Base-by-base conservation (phyloP, 352 stramenopile genomes). In the Phytophthora fragariae region DNA sequence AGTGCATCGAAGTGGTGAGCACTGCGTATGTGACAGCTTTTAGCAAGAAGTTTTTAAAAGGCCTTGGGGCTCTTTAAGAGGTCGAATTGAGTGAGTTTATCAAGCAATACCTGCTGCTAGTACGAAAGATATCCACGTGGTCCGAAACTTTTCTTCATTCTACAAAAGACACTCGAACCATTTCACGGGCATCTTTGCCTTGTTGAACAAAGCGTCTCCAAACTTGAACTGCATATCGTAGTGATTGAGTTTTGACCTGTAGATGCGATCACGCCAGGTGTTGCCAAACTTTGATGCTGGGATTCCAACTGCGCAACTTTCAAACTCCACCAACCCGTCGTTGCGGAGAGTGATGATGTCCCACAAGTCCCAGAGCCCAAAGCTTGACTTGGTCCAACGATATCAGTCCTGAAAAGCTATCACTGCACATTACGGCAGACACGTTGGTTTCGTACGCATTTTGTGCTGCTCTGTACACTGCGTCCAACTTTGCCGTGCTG, bases 161-260 rank as follows among this genome's bases (percentile, higher is more conserved):
- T 55, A 56, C 5, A 70, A 46, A 3, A 75, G 39, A 19, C 70
- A 80, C 49, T 79, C 67, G 19, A 81, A 80, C 77, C 77, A 84
- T 56, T 79, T 82, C 27, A 76, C 44, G 7, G 71, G 71, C 56
- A 76, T 82, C 39, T 77, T 60, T 11, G 60, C 41, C 35, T 64
- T 52, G 44, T 63, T 63, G 37, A 78, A 68, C 27, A 76, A 33
- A 4, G 37, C 76, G 62, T 86, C 79, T 24, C 76, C 76, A 63
- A 68, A 31, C 29, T 62, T 55, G 56, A 86, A 84, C 12, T 77
- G 57, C 21, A 64, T 78, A 62, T 86, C 79, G 5, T 65, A 33
- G 58, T 86, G 79, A 39, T 86, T 83, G 15, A 86, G 50, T n/a
- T 70, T 67, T 0, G 72, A 66, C 27, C 68, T 53, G 68, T 83